Percentiles rank a stretch among this genome's conserved stretches.
Conservation (phyloP, 2,329 filamentous ascomycete genomes). For the Fusarium xylarioides region DNA sequence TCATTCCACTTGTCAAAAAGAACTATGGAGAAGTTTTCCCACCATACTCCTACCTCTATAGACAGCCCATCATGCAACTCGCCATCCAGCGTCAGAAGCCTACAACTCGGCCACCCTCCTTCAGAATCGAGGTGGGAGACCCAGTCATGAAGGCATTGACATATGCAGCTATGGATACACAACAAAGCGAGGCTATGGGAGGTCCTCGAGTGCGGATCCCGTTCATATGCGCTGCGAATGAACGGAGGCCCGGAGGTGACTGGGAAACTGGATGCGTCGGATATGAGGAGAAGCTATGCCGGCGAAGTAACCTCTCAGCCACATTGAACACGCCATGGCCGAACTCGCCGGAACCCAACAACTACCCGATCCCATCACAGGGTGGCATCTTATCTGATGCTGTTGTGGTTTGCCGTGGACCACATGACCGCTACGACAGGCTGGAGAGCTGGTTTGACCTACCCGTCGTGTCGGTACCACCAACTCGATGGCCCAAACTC, state of each 20-base stretch:
- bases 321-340: constrained; percentile 70
- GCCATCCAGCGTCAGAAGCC: constrained; percentile 48
- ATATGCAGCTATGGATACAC: constrained; percentile 58
- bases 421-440: constrained; percentile 70
- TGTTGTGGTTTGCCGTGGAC: constrained; percentile 78
- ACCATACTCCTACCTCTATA: constrained; percentile 67
- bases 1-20: constrained; percentile 71
- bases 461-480: constrained; percentile 78
- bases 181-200: constrained; percentile 46
- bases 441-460: constrained; percentile 65
- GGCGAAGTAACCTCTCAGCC: constrained; percentile 77
- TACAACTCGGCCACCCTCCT: constrained; percentile 54
- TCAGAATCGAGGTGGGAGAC: constrained; percentile 64
- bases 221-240: constrained; percentile 78
- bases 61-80: constrained; percentile 60
- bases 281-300: constrained; percentile 73
- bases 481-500: constrained; percentile 77
- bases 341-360: constrained; percentile 54
- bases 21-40: constrained; percentile 64
- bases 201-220: constrained; percentile 59
- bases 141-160: constrained; percentile 68
- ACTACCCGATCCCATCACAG: constrained; percentile 77
- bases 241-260: constrained; percentile 79
- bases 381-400: constrained; percentile 76
- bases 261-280: constrained; percentile 72